Percentiles rank a stretch among this genome's conserved stretches.
phyloP scores from a whole-genome alignment of 2,329 filamentous ascomycete genomes.

The Helicocarpus griseus region DNA sequence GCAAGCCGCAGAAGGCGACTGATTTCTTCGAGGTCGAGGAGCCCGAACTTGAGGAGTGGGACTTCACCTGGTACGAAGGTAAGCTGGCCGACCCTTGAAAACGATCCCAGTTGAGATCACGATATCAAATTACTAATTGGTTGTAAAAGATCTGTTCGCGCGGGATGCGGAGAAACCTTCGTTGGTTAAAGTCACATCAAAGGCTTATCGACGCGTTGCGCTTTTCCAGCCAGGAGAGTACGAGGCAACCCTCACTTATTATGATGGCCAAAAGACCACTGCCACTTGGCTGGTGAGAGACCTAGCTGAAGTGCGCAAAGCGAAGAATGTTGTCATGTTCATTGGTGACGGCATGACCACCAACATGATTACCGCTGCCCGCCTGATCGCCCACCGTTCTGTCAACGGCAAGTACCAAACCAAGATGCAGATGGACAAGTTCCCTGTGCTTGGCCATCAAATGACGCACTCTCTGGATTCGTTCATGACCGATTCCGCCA shows the following conservation, averaged over 20 bases:
- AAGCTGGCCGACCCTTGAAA: conserved; percentile 10
- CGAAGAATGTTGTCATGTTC: conserved; percentile 80
- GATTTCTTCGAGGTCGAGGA: conserved; percentile 62
- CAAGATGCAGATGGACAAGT: conserved; percentile 67
- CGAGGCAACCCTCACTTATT: conserved; percentile 65
- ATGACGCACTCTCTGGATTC: conserved; percentile 81
- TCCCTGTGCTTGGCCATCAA: conserved; percentile 77
- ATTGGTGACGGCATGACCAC: conserved; percentile 59
- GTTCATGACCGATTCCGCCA: conserved; percentile 81
- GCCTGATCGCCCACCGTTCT: conserved; percentile 69
- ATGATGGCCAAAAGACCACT: conserved; percentile 58
- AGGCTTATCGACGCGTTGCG: conserved; percentile 65
- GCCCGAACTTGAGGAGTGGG: conserved; percentile 68
- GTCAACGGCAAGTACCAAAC: conserved; percentile 78
- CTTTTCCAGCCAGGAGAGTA: conserved; percentile 74
- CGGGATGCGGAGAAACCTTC: conserved; percentile 59
- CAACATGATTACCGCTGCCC: conserved; percentile 52
- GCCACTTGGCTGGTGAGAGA: conserved; percentile 71
- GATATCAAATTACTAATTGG: neutral
- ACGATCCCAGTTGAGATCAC: neutral
- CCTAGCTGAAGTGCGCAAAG: conserved; percentile 57
- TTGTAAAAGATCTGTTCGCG: conserved; percentile 58
- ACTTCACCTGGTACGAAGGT: conserved; percentile 75
- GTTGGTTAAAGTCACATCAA: conserved; percentile 69
- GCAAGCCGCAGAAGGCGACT: conserved; percentile 44